Evolutionary conservation across 2,329 filamentous ascomycete species (phyloP), one percentile per base, ranked within the genome.

Genomic region (Ampelomyces quisqualis): DNA sequence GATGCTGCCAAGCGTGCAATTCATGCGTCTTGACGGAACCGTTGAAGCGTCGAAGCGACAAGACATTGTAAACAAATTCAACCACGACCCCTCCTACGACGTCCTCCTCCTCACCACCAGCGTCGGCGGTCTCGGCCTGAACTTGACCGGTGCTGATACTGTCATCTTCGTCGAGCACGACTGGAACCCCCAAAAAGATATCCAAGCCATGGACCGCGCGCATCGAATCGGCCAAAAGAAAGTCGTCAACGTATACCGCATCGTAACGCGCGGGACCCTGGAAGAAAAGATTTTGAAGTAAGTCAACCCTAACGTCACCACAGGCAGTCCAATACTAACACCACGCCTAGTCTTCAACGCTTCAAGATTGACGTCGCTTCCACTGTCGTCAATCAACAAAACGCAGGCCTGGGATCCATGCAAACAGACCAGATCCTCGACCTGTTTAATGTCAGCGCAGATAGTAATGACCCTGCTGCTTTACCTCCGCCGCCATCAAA

Each of bases 101-200:
- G 90, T 93, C 28, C 75, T 98, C 32, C 80, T 98, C 5, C 76
- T 98, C 49, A 98, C 94, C 0, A 98, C 93, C 0, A 94, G 86
- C 58, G 93, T 98, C 31, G 93, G 93, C 67, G 93, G 93, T 49
- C 76, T 98, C 2, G 93, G 93, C 19, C 79, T 98, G 41, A 98
- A 98, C 68, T 74, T 98, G 51, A 98, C 93, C 0, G 93, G 93
- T 54, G 93, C 93, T 3, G 93, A 98, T 70, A 98, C 93, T 0
- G 93, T 98, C 68, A 98, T 98, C 57, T 98, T 98, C 61, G 94
- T 98, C 20, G 93, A 98, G 70, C 94, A 98, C 70, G 93, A 98
- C 70, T 98, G 93, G 93, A 98, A 98, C 66, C 93, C 93, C 21
- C 93, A 98, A 67, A 95, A 95, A 70, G 93, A 98, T 70, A 81